These are phyloP conservation scores for Rhododendron mucronatum DNA, from an alignment of 148 eudicot genomes.

Conservation along the genomic window DNA sequence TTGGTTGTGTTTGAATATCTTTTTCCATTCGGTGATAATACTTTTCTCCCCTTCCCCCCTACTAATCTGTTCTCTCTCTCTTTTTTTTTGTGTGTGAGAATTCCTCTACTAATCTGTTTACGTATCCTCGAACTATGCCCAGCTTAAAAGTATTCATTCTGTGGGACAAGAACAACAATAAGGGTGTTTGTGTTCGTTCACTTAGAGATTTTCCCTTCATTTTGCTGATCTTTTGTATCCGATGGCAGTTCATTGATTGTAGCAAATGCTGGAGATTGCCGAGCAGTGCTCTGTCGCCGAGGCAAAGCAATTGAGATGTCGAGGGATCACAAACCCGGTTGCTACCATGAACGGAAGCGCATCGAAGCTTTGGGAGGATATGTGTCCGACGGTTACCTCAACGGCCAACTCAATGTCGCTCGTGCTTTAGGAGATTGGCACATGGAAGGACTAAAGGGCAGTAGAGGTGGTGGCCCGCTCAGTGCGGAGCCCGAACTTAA, in stretches of 20 bases:
- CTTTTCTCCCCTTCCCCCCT: background rate
- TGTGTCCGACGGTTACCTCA: constrained; percentile 83
- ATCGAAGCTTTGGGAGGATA: constrained; percentile 85
- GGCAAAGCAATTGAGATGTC: constrained; percentile 95
- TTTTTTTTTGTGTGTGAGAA: background rate
- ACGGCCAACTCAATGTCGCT: constrained; percentile 83
- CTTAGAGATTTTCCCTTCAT: background rate
- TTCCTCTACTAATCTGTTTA: background rate
- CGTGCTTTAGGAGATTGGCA: constrained; percentile 97
- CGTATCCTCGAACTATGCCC: background rate
- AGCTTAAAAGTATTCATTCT: background rate
- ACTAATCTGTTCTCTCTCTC: background rate
- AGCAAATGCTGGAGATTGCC: constrained; percentile 95
- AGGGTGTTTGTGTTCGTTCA: background rate
- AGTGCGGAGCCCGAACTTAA: constrained; percentile 80
- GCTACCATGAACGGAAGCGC: constrained; percentile 55
- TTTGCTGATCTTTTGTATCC: constrained; percentile 8
- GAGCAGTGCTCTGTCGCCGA: constrained; percentile 77
- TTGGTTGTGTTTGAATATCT: background rate
- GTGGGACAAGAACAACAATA: background rate
- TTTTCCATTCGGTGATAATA: background rate
- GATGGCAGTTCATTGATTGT: constrained; percentile 67
- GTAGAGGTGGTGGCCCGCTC: constrained; percentile 60
- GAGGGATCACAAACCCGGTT: constrained; percentile 74
- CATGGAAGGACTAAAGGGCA: constrained; percentile 61